Conservation (phyloP, 805 yeast species). For the Zygoascus flipseniorum region DNA sequence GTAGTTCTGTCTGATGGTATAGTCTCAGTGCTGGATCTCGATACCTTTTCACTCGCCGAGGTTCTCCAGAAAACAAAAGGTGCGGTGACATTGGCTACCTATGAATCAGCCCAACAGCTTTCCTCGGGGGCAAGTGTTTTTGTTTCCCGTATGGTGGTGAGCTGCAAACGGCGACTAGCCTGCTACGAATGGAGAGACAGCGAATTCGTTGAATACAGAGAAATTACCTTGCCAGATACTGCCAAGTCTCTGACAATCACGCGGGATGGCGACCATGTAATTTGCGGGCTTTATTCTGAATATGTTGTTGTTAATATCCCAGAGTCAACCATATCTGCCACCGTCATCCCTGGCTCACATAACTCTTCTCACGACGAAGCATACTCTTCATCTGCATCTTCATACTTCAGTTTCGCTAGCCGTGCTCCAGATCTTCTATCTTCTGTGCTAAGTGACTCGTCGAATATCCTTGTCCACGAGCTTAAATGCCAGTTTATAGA, state of each 20-base stretch:
- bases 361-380: not conserved
- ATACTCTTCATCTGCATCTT: slow-evolving; percentile 7
- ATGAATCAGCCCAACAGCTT: slow-evolving; percentile 10
- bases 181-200: slow-evolving; percentile 24
- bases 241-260: slow-evolving; percentile 20
- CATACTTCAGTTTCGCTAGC: slow-evolving; percentile 15
- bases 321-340: not conserved
- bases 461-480: slow-evolving; percentile 10
- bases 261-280: slow-evolving; percentile 11
- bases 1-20: slow-evolving; percentile 26
- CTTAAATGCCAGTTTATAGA: slow-evolving; percentile 6
- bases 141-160: slow-evolving; percentile 24
- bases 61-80: slow-evolving; percentile 29
- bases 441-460: slow-evolving; percentile 1
- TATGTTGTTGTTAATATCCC: slow-evolving; percentile 17
- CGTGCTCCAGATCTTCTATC: slow-evolving; percentile 8
- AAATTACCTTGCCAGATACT: slow-evolving; percentile 23
- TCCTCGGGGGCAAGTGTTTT: slow-evolving; percentile 8
- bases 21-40: slow-evolving; percentile 28
- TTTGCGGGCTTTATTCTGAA: slow-evolving; percentile 21
- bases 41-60: slow-evolving; percentile 26
- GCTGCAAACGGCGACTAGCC: slow-evolving; percentile 17
- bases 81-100: slow-evolving; percentile 22
- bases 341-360: slow-evolving; percentile 8
- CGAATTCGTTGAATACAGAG: slow-evolving; percentile 22